Base-by-base conservation (phyloP, 805 yeast species). In the Saccharomyces kudriavzevii region DNA sequence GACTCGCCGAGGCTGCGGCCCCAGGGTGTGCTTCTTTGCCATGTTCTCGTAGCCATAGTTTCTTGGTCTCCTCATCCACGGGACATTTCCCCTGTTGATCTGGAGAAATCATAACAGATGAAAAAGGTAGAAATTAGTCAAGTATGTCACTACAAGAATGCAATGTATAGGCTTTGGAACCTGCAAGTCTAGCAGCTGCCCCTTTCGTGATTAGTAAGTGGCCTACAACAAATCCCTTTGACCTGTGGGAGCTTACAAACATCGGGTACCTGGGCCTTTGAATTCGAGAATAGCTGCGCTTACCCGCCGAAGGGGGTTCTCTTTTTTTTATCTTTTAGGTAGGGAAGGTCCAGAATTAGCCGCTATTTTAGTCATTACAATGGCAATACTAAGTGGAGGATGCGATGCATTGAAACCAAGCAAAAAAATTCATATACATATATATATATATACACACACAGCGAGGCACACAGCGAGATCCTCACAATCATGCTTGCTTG, bases 61-160 rank as follows among this genome's bases (percentile, higher is more conserved):
- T 77, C 54, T 87, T 70, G 4, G 87, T 76, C n/a, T 66, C 66
- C 56, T 79, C 86, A 59, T 83, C 87, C 22, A 87, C 91, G 0
- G 92, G 92, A 62, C 92, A 87, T 55, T 72, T 74, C 9, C 69
- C 76, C 20, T 60, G 63, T n/a, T 35, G 22, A 24, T 35, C 43
- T 35, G 43, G 17, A 35, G 43, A 35, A 31, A 13, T 49, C 45
- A 35, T 40, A 26, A 29, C 17, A 27, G n/a, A 10, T 13, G 22
- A n/a, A 48, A 29, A 14, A 27, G 40, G 30, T 13, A 6, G 8
- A 17, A 17, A 35, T 11, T 17, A n/a, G 8, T 17, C 9, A 17
- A 30, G 40, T 30, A 20, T 35, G 2, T 17, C 13, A 35, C 24
- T 35, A n/a, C 24, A 2, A 10, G 10, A 20, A 35, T 35, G 43